phyloP scores from a whole-genome alignment of 495 filamentous ascomycete genomes.

The Hyphodiscus hymeniophilus region DNA sequence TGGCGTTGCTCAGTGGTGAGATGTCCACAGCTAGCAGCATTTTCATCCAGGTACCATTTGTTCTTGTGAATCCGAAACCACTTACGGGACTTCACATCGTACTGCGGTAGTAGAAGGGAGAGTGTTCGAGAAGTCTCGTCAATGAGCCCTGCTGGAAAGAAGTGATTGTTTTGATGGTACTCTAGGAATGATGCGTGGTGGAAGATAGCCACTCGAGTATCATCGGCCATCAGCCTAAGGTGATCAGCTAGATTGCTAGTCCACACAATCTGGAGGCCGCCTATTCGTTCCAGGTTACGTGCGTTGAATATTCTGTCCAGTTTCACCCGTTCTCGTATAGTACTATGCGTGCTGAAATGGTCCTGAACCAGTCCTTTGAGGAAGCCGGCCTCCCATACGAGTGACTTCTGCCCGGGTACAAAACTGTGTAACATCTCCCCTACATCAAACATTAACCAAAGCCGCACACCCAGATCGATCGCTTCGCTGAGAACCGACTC shows the following conservation, averaged over 20 bases:
- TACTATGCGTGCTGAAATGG: conserved; percentile 1
- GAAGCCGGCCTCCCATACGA: conserved; percentile 13
- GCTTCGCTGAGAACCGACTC: neutral
- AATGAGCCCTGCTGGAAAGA: conserved; percentile 27
- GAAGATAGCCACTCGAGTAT: conserved; percentile 33
- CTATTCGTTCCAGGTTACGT: conserved; percentile 26
- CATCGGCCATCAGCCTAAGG: conserved; percentile 31
- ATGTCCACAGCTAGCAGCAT: conserved; percentile 18
- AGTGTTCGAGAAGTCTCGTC: conserved; percentile 39
- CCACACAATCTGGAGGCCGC: conserved; percentile 30
- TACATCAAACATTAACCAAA: neutral
- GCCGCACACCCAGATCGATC: neutral
- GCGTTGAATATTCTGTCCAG: conserved; percentile 25
- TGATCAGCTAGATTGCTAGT: conserved; percentile 40
- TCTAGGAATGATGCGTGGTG: conserved; percentile 34
- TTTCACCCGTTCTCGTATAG: conserved; percentile 7
- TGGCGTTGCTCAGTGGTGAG: conserved; percentile 27
- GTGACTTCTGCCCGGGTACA: neutral
- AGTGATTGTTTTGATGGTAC: conserved; percentile 13
- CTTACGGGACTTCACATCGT: conserved; percentile 15
- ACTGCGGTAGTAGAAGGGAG: conserved; percentile 33
- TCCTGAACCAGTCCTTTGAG: conserved; percentile 6
- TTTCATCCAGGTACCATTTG: conserved; percentile 10
- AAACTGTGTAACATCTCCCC: neutral
- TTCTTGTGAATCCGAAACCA: conserved; percentile 23